A percentile compares a stretch with the other conserved stretches of the same genome.
phyloP scores from a whole-genome alignment of 108 stramenopile species.

The Aurantiochytrium sp. region DNA sequence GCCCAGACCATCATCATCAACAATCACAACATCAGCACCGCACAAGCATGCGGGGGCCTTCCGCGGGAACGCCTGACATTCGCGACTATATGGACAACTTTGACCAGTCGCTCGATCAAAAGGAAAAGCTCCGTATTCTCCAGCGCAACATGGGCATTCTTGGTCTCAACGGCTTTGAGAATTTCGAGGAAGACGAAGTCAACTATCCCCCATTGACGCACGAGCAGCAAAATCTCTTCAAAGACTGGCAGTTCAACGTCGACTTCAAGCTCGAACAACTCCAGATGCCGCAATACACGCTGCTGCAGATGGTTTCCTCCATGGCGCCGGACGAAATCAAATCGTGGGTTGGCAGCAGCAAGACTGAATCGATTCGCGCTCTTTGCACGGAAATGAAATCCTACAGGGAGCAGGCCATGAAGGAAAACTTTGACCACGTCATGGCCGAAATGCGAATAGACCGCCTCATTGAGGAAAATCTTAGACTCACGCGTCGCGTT shows the following conservation, averaged over 20 bases:
- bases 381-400: conserved; percentile 4
- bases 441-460: conserved; percentile 11
- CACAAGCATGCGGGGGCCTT: too few relatives aligned
- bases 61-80: background rate
- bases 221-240: background rate
- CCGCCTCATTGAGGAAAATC: background rate
- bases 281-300: background rate
- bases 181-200: background rate
- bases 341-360: background rate
- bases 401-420: conserved; percentile 11
- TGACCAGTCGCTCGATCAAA: background rate
- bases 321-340: background rate
- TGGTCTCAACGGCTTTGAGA: background rate
- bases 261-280: conserved; percentile 8
- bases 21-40: too few relatives aligned
- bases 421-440: background rate
- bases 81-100: background rate
- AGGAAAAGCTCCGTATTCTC: background rate
- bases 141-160: conserved; percentile 17
- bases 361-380: background rate
- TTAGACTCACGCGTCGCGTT: background rate
- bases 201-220: background rate
- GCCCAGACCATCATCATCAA: too few relatives aligned
- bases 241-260: conserved; percentile 3
- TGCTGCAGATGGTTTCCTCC: conserved; percentile 3